A percentile compares a stretch with the other conserved stretches of the same genome.
Evolutionary conservation across 2,329 filamentous ascomycete species (phyloP).

Genomic region (Cercospora brassicicola): DNA sequence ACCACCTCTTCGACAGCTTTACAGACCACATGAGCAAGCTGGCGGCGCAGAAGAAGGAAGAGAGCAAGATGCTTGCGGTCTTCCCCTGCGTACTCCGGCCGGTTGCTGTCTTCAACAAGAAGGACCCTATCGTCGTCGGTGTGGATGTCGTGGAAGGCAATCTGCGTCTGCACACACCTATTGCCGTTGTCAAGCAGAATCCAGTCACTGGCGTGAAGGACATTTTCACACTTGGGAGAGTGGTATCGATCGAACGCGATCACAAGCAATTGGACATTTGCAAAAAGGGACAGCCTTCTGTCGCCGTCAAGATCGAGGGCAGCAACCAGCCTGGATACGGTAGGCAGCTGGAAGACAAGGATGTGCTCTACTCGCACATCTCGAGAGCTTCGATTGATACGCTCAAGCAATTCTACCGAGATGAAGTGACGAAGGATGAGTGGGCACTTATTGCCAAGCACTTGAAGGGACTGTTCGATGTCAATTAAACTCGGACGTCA

Average conservation of each 20-base stretch:
- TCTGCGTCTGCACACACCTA: constrained; percentile 81
- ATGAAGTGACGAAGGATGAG: constrained; percentile 86
- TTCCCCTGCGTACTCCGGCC: constrained; percentile 91
- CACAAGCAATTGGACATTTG: constrained; percentile 91
- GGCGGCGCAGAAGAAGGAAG: constrained; percentile 89
- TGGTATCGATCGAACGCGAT: constrained; percentile 95
- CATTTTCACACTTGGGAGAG: constrained; percentile 80
- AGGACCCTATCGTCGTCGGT: constrained; percentile 88
- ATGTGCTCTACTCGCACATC: constrained; percentile 83
- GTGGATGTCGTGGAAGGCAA: constrained; percentile 93
- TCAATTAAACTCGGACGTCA: constrained; percentile 18
- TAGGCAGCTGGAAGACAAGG: constrained; percentile 88
- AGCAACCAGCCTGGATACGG: constrained; percentile 90
- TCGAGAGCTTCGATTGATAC: constrained; percentile 87
- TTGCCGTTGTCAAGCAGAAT: constrained; percentile 83
- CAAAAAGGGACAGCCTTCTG: constrained; percentile 96
- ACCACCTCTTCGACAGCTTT: constrained; percentile 96
- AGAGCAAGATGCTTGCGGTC: constrained; percentile 90
- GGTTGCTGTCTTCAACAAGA: constrained; percentile 98
- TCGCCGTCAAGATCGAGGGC: constrained; percentile 96
- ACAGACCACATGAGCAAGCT: constrained; percentile 90
- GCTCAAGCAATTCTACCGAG: constrained; percentile 91
- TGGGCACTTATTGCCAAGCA: constrained; percentile 88
- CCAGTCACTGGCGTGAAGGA: constrained; percentile 78
- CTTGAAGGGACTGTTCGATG: constrained; percentile 90